phyloP scores from a whole-genome alignment of 2,329 filamentous ascomycete species.

The Ilyonectria destructans region DNA sequence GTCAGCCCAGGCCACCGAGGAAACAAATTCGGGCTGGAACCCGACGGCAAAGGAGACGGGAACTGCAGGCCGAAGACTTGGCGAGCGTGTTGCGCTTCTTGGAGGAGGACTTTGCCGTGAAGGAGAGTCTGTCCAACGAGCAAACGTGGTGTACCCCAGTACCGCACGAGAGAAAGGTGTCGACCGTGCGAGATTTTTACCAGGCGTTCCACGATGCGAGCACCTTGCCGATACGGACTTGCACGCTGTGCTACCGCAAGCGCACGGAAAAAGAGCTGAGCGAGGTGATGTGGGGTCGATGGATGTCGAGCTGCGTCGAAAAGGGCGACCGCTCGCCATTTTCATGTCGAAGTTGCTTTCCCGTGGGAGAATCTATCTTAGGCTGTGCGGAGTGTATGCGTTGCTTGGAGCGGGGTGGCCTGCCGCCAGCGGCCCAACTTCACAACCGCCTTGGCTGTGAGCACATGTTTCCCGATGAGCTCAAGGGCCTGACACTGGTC shows the following conservation, averaged over 20 bases:
- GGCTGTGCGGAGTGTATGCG: slow-evolving; percentile 19
- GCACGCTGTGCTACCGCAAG: not conserved
- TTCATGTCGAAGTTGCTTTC: slow-evolving; percentile 18
- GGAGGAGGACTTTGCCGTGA: slow-evolving; percentile 5
- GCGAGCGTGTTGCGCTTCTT: too few relatives aligned
- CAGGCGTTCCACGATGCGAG: not conserved
- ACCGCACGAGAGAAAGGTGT: slow-evolving; percentile 6
- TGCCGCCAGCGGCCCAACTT: slow-evolving; percentile 20
- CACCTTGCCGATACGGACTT: too few relatives aligned
- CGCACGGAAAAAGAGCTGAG: not conserved
- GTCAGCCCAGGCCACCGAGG: too few relatives aligned
- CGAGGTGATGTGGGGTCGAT: slow-evolving; percentile 9
- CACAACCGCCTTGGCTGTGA: not conserved
- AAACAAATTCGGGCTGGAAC: too few relatives aligned
- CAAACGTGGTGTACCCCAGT: slow-evolving; percentile 7
- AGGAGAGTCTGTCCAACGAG: slow-evolving; percentile 9
- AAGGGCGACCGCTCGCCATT: slow-evolving; percentile 23
- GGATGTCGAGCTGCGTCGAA: slow-evolving; percentile 13
- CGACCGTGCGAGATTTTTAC: slow-evolving; percentile 7
- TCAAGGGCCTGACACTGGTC: too few relatives aligned
- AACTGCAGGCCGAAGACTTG: too few relatives aligned
- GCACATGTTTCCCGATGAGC: too few relatives aligned
- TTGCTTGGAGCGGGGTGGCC: slow-evolving; percentile 2
- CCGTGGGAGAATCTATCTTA: slow-evolving; percentile 7
- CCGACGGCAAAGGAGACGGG: too few relatives aligned